Evolutionary conservation across 2,329 filamentous ascomycete genomes (phyloP).

Genomic region (Hirsutella thompsonii): DNA sequence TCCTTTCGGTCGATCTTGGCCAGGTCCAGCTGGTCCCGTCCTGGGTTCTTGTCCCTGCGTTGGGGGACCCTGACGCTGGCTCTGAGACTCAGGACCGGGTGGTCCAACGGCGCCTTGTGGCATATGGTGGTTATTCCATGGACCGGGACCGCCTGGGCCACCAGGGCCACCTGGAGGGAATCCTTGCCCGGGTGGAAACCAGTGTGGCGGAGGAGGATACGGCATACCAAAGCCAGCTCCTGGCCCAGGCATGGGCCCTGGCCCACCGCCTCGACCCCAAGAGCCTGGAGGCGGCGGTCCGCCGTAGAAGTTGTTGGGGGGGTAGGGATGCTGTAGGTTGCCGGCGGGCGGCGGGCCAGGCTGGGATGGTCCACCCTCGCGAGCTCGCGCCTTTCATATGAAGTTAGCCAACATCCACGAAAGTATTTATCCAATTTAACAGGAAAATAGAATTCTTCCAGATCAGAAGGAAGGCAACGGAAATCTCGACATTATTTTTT

Average conservation of each 20-base stretch:
- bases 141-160: slow-evolving; percentile 35
- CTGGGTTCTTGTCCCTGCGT: slow-evolving; percentile 26
- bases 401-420: slow-evolving; percentile 12
- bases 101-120: slow-evolving; percentile 42
- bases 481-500: slow-evolving; percentile 89
- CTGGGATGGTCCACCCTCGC: slow-evolving; percentile 18
- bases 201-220: slow-evolving; percentile 65
- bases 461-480: slow-evolving; percentile 99
- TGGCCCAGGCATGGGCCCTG: slow-evolving; percentile 43
- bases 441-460: neutral
- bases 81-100: slow-evolving; percentile 49
- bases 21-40: slow-evolving; percentile 29
- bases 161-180: slow-evolving; percentile 57
- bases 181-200: slow-evolving; percentile 67
- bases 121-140: slow-evolving; percentile 46
- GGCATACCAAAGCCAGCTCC: slow-evolving; percentile 56
- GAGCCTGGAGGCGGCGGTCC: slow-evolving; percentile 36
- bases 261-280: slow-evolving; percentile 39
- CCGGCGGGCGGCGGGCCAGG: slow-evolving; percentile 19
- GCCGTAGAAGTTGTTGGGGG: slow-evolving; percentile 33
- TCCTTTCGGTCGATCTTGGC: slow-evolving; percentile 33
- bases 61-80: slow-evolving; percentile 39
- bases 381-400: slow-evolving; percentile 24
- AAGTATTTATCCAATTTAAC: neutral
- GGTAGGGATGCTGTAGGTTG: slow-evolving; percentile 31